Percentiles rank a stretch among this genome's conserved stretches.
Evolutionary conservation across 2,329 filamentous ascomycete species (phyloP).

Genomic region (Blastomyces parvus): DNA sequence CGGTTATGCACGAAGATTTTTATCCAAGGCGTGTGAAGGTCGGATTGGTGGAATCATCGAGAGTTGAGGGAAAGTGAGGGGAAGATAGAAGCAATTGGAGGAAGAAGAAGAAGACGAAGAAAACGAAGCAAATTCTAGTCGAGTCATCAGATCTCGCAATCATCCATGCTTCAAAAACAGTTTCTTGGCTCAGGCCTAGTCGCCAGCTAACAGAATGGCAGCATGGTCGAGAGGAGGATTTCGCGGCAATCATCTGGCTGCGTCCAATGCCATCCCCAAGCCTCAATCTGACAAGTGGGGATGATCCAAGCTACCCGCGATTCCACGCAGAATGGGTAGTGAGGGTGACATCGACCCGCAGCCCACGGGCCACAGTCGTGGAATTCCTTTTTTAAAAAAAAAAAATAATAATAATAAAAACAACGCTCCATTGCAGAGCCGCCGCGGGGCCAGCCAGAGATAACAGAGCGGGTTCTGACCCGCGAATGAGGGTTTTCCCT

Average conservation of each 20-base stretch:
- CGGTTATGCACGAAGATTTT: background rate
- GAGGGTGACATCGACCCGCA: background rate
- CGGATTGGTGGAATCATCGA: too few relatives aligned
- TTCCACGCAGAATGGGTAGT: background rate
- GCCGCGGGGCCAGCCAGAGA: background rate
- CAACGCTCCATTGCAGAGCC: background rate
- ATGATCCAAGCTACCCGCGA: background rate
- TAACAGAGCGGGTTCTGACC: background rate
- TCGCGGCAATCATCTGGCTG: background rate
- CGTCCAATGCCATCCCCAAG: background rate
- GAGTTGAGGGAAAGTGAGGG: too few relatives aligned
- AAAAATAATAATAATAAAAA: too few relatives aligned
- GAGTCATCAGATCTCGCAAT: too few relatives aligned
- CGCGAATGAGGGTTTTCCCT: background rate
- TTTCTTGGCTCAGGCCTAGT: background rate
- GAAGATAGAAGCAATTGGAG: too few relatives aligned
- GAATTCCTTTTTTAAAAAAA: background rate
- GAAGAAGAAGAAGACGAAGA: too few relatives aligned
- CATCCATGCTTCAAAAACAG: background rate
- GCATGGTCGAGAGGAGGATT: background rate
- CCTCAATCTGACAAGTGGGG: background rate
- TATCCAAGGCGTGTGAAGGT: background rate
- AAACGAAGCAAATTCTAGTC: too few relatives aligned
- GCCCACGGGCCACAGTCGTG: background rate
- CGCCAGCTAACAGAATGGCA: background rate